phyloP scores from a whole-genome alignment of 2,329 filamentous ascomycete species.

The Xylariaceae sp. region DNA sequence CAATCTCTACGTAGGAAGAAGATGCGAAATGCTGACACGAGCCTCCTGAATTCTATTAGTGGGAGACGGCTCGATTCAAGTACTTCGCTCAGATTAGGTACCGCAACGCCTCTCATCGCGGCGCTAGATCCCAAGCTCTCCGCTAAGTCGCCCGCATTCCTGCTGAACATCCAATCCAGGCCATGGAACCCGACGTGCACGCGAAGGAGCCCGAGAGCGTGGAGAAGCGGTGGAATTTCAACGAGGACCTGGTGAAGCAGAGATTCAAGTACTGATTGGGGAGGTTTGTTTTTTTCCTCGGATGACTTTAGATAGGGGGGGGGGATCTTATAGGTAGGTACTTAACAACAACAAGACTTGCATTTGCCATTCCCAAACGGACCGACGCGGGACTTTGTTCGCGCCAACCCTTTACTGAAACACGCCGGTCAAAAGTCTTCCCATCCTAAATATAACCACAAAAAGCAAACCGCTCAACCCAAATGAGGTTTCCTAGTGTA shows the following conservation, averaged over 20 bases:
- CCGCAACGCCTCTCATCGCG: constrained; percentile 38
- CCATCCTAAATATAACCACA: too few relatives aligned
- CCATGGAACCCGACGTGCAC: constrained; percentile 30
- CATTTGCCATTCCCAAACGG: too few relatives aligned
- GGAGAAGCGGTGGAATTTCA: constrained; percentile 41
- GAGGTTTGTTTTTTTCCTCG: background rate
- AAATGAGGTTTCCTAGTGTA: constrained; percentile 18
- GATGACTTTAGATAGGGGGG: too few relatives aligned
- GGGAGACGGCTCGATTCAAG: constrained; percentile 31
- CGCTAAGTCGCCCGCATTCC: constrained; percentile 33
- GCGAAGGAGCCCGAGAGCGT: constrained; percentile 34
- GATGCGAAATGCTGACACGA: too few relatives aligned
- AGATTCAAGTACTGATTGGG: constrained; percentile 22
- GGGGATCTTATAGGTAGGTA: background rate
- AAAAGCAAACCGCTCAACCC: too few relatives aligned
- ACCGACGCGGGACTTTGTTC: too few relatives aligned
- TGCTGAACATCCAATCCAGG: constrained; percentile 25
- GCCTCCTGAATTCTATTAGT: background rate
- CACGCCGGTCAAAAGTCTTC: too few relatives aligned
- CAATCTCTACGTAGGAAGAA: too few relatives aligned
- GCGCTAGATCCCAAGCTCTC: constrained; percentile 34
- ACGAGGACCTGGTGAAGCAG: constrained; percentile 38
- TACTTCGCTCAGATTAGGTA: constrained; percentile 32
- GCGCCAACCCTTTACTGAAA: too few relatives aligned
- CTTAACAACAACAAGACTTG: background rate